Evolutionary conservation across 805 yeast genomes (phyloP).

Genomic region (Blastobotrys attinorum): DNA sequence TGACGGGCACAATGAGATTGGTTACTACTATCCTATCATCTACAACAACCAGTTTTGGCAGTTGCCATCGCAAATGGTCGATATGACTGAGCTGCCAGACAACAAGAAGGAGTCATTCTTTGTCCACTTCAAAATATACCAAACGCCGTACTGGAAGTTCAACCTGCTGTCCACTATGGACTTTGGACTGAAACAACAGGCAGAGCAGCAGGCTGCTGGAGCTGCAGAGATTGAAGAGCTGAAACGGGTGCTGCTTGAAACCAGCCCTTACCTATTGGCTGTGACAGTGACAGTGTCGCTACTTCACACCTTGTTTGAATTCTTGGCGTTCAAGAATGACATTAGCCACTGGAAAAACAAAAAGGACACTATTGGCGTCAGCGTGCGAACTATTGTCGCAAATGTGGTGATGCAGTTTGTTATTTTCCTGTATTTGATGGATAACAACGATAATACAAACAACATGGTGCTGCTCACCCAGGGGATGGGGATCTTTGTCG

Average conservation of each 20-base stretch:
- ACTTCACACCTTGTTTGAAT: constrained; percentile 33
- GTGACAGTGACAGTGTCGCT: constrained; percentile 30
- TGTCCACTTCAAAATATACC: constrained; percentile 26
- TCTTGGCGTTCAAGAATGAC: constrained; percentile 36
- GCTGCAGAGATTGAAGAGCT: constrained; percentile 31
- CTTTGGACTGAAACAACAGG: constrained; percentile 28
- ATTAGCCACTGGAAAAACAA: constrained; percentile 35
- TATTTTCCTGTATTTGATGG: constrained; percentile 33
- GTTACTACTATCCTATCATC: constrained; percentile 32
- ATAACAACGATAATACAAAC: constrained; percentile 34
- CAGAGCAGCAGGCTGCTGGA: constrained; percentile 4
- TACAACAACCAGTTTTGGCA: constrained; percentile 37
- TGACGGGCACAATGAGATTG: constrained; percentile 1
- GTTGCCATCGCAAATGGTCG: constrained; percentile 29
- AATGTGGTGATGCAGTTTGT: constrained; percentile 35
- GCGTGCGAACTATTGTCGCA: constrained; percentile 33
- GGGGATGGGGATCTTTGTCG: constrained; percentile 33
- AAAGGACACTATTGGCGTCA: constrained; percentile 35
- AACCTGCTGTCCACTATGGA: constrained; percentile 25
- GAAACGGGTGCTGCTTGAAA: constrained; percentile 32
- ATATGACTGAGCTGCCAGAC: too few relatives aligned
- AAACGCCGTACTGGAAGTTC: constrained; percentile 27
- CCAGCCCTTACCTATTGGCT: constrained; percentile 31
- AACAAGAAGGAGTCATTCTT: constrained; percentile 19
- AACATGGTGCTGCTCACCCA: constrained; percentile 32